These are phyloP conservation scores for Phytopythium boreale DNA, from an alignment of 352 stramenopile species.

Conservation along the genomic window DNA sequence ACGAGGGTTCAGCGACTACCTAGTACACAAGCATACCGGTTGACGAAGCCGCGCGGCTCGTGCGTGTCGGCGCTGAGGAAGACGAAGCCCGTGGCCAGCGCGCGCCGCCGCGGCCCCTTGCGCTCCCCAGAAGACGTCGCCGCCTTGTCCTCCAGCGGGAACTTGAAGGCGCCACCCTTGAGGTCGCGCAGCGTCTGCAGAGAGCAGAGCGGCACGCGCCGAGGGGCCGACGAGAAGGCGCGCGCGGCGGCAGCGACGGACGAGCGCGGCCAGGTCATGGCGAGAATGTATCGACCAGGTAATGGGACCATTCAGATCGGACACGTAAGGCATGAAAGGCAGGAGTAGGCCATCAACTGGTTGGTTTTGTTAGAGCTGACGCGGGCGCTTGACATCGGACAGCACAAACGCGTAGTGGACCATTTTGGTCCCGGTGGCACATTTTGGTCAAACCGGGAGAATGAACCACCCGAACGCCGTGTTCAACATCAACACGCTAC, in stretches of 20 bases:
- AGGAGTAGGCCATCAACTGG: too few species aligned
- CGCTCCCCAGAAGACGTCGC: background rate
- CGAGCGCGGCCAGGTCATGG: background rate
- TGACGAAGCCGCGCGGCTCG: constrained; percentile 53
- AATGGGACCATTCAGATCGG: background rate
- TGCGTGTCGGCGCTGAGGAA: constrained; percentile 47
- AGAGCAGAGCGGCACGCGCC: constrained; percentile 36
- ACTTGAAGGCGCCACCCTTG: constrained; percentile 54
- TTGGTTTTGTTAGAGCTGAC: too few species aligned
- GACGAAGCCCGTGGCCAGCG: constrained; percentile 54
- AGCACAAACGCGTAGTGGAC: too few species aligned
- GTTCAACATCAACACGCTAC: background rate
- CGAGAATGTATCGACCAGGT: background rate
- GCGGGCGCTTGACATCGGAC: too few species aligned
- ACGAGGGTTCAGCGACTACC: too few species aligned
- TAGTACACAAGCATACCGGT: too few species aligned
- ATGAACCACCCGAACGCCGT: too few species aligned
- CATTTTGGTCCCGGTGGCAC: background rate
- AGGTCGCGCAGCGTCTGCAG: constrained; percentile 40
- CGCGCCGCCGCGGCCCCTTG: constrained; percentile 19
- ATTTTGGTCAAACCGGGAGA: background rate
- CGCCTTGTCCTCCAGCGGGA: constrained; percentile 28
- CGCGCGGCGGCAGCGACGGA: background rate
- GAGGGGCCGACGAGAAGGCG: background rate
- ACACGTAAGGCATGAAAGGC: too few species aligned